Conservation (phyloP, 2,329 filamentous ascomycete genomes). For the Aspergillus flavus region DNA sequence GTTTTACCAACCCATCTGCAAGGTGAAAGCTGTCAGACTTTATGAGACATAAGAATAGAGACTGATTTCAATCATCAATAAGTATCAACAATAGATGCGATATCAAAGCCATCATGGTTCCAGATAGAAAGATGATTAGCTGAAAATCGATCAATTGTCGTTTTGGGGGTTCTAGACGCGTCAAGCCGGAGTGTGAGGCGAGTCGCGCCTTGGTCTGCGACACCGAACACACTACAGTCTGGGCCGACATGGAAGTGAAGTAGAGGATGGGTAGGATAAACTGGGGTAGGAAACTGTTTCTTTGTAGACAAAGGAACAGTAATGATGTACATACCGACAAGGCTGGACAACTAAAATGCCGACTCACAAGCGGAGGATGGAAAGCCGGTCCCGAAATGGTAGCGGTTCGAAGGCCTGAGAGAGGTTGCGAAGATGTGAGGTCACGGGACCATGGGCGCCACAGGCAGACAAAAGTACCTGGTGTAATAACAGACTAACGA, state of each 20-base stretch:
- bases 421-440: constrained; percentile 25
- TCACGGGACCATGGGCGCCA: constrained; percentile 31
- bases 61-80: constrained; percentile 23
- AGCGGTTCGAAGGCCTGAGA: constrained; percentile 33
- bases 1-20: constrained; percentile 51
- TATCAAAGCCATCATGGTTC: not conserved
- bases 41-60: constrained; percentile 14
- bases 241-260: constrained; percentile 16
- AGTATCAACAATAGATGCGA: constrained; percentile 26
- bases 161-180: constrained; percentile 27
- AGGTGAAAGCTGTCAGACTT: constrained; percentile 28
- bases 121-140: not conserved
- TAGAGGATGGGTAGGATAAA: constrained; percentile 4
- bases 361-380: constrained; percentile 40
- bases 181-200: constrained; percentile 20
- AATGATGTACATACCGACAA: constrained; percentile 44
- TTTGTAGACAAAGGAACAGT: constrained; percentile 12
- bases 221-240: constrained; percentile 23
- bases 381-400: constrained; percentile 42
- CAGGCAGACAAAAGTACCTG: constrained; percentile 19
- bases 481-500: not conserved
- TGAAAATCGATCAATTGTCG: constrained; percentile 10
- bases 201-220: constrained; percentile 30
- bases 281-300: constrained; percentile 6
- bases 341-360: constrained; percentile 43